Evolutionary conservation across 2,329 filamentous ascomycete genomes (phyloP).

Genomic region (Seiridium cupressi): DNA sequence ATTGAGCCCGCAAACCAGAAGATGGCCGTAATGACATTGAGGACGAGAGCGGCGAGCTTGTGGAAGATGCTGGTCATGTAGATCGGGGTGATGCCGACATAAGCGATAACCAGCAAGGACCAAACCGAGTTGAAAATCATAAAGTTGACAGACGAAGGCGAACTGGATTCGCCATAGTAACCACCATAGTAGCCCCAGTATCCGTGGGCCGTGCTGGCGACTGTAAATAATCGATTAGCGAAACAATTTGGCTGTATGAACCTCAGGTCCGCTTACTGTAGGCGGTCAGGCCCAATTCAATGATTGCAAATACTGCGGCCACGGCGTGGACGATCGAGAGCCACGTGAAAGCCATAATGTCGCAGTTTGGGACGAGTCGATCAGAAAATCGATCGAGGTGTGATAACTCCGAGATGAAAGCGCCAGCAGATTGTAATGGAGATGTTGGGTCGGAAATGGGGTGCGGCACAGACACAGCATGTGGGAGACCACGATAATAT

Average conservation of each 20-base stretch:
- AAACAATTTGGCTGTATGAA: slow-evolving; percentile 10
- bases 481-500: too few species aligned
- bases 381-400: not conserved
- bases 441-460: too few species aligned
- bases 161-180: slow-evolving; percentile 15
- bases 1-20: slow-evolving; percentile 92
- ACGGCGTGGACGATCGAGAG: slow-evolving; percentile 63
- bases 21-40: slow-evolving; percentile 72
- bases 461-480: too few species aligned
- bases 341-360: slow-evolving; percentile 51
- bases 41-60: slow-evolving; percentile 61
- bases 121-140: slow-evolving; percentile 77
- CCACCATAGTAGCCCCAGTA: slow-evolving; percentile 18
- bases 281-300: slow-evolving; percentile 72
- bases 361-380: not conserved
- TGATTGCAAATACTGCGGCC: slow-evolving; percentile 67
- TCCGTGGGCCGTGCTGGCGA: slow-evolving; percentile 38
- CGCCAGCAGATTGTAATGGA: too few species aligned
- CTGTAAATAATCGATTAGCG: slow-evolving; percentile 33
- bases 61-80: slow-evolving; percentile 62
- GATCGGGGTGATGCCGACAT: slow-evolving; percentile 66
- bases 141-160: slow-evolving; percentile 66
- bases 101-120: slow-evolving; percentile 70
- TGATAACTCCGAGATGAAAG: too few species aligned
- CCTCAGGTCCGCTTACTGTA: slow-evolving; percentile 55